A percentile compares a stretch with the other conserved stretches of the same genome.
These are phyloP conservation scores for Kluyveromyces sp. DNA, from an alignment of 1,139 yeast species.

Conservation along the genomic window DNA sequence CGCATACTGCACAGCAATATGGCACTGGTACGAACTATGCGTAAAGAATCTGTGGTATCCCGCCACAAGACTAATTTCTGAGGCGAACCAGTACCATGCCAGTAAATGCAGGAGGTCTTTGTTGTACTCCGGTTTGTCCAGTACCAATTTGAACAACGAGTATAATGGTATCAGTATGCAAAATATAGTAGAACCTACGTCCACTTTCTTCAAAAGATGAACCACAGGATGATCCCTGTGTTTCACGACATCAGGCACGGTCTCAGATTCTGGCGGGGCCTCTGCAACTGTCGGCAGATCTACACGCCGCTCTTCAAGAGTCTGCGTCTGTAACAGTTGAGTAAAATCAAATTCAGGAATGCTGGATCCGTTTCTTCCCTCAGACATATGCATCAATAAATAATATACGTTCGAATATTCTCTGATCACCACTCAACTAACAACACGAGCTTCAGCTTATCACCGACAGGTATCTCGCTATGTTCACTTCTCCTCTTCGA, in stretches of 20 bases:
- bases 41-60: conserved; percentile 66
- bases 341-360: conserved; percentile 22
- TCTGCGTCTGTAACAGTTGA: conserved; percentile 11
- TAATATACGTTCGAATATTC: neutral
- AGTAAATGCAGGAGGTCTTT: conserved; percentile 30
- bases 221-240: conserved; percentile 21
- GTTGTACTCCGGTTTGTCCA: conserved; percentile 18
- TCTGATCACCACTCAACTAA: neutral
- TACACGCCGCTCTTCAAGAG: conserved; percentile 1
- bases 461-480: too few relatives aligned
- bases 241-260: conserved; percentile 6
- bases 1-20: conserved; percentile 35
- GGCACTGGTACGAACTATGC: conserved; percentile 46
- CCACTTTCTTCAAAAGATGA: conserved; percentile 23
- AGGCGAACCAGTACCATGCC: conserved; percentile 36
- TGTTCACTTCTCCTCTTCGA: neutral
- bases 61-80: conserved; percentile 41
- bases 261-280: neutral
- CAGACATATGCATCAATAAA: neutral
- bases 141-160: conserved; percentile 15
- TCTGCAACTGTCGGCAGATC: neutral
- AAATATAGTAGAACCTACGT: conserved; percentile 18
- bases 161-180: conserved; percentile 22
- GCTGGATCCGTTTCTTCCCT: conserved; percentile 13
- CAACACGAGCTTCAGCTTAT: neutral